Evolutionary conservation across 1,139 yeast genomes (phyloP), one percentile per base, ranked within the genome.

Genomic region (Suhomyces terraborum): DNA sequence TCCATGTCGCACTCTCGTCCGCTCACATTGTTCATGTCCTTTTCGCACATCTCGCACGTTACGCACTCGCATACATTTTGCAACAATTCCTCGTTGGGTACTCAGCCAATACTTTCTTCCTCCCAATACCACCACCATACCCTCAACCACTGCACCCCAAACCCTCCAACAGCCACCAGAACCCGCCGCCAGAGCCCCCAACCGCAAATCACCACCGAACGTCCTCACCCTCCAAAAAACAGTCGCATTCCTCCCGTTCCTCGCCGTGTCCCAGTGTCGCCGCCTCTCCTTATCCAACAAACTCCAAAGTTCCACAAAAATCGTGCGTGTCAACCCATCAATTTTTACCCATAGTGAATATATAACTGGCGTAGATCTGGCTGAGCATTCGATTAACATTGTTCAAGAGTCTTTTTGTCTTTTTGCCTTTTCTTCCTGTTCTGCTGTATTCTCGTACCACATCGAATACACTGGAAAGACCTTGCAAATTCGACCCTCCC

Each of bases 321-420:
- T 19, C 21, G 33, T 24, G 41, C 41, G 41, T 38, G 37, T 38
- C 36, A 38, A 38, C 41, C 41, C 41, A 38, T 38, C 41, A 38
- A 32, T 38, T 38, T n/a, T 38, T 33, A 38, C 24, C 20, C 25
- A 12, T 19, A 23, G 35, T 28, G 25, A 14, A 31, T 36, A 36
- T 36, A 36, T 36, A 36, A 32, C 40, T 20, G 33, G 29, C 33
- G 22, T 13, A 16, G 26, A 36, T 28, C 34, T 27, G 39, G 34
- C 12, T 32, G 27, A 12, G 13, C 12, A 12, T 24, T 24, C 27
- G 13, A 9, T 16, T 14, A 24, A 24, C 27, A 24, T 24, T 24
- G 27, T 24, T 16, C 27, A 12, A 12, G n/a, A 17, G 27, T 32
- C 22, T 18, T 28, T 28, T 19, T 16, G 20, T 30, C 16, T 21